Conservation (phyloP, 176 grass and related monocot species). For the Poa annua region DNA sequence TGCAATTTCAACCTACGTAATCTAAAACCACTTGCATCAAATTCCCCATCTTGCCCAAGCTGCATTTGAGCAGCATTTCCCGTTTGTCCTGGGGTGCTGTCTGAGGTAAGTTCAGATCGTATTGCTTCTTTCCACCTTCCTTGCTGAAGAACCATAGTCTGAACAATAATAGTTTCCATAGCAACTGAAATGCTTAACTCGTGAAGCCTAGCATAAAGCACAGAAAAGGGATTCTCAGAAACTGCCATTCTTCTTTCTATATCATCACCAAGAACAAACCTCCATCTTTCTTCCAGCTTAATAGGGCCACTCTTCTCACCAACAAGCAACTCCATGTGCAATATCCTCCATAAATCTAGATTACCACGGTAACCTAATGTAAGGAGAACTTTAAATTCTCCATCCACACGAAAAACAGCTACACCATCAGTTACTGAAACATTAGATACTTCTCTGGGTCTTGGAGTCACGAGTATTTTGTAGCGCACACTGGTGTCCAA, state of each 20-base stretch:
- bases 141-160: constrained; percentile 68
- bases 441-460: constrained; percentile 81
- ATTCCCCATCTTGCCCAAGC: constrained; percentile 68
- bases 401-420: constrained; percentile 72
- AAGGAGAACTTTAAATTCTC: constrained; percentile 93
- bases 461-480: constrained; percentile 72
- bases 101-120: constrained; percentile 73
- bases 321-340: constrained; percentile 90
- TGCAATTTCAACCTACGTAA: constrained; percentile 81
- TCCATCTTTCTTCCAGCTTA: constrained; percentile 79
- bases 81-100: constrained; percentile 55
- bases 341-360: constrained; percentile 86
- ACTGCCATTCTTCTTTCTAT: constrained; percentile 93
- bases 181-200: constrained; percentile 88
- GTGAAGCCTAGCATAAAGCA: constrained; percentile 81
- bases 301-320: constrained; percentile 79
- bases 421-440: constrained; percentile 76
- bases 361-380: constrained; percentile 90
- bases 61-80: constrained; percentile 58
- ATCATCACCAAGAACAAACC: constrained; percentile 91
- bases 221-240: constrained; percentile 75
- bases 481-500: constrained; percentile 74
- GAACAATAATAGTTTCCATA: constrained; percentile 88
- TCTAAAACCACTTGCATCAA: constrained; percentile 64
- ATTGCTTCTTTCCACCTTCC: constrained; percentile 96